Conservation (phyloP, 208 protist genomes). For the Wallacemonas sp. region DNA sequence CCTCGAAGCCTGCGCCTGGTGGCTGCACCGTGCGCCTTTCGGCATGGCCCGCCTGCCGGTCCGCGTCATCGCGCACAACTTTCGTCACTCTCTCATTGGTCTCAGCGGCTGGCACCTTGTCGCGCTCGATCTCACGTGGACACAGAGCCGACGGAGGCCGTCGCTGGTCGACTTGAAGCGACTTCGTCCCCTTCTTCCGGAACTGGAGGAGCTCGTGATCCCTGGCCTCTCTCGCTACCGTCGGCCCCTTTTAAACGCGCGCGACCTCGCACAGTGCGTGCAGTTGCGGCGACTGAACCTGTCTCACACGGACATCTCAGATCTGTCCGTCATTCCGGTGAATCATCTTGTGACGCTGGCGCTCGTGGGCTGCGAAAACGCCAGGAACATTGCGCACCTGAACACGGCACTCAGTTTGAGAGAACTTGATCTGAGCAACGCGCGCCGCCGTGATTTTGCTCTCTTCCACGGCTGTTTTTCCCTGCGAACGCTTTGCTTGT, state of each 20-base stretch:
- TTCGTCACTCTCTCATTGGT: neutral
- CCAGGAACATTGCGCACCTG: neutral
- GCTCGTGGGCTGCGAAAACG: neutral
- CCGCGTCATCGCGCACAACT: neutral
- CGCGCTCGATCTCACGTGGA: neutral
- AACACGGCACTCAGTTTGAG: neutral
- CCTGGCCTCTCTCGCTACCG: neutral
- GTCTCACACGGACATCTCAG: neutral
- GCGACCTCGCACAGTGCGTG: neutral
- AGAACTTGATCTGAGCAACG: too few relatives aligned
- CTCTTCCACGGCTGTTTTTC: too few relatives aligned
- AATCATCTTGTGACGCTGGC: neutral
- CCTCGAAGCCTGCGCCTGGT: slow-evolving; percentile 1
- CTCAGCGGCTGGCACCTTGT: neutral
- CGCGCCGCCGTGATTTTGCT: too few relatives aligned
- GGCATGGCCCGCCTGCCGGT: neutral
- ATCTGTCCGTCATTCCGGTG: neutral
- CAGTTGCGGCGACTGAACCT: neutral
- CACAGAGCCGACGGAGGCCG: neutral
- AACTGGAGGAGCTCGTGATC: neutral
- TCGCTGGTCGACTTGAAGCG: neutral
- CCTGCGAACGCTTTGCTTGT: too few relatives aligned
- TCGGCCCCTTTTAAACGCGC: neutral
- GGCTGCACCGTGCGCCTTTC: slow-evolving; percentile 6
- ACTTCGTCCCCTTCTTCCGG: neutral